Evolutionary conservation across 805 yeast genomes (phyloP).

Genomic region (Schwanniomyces occidentalis): DNA sequence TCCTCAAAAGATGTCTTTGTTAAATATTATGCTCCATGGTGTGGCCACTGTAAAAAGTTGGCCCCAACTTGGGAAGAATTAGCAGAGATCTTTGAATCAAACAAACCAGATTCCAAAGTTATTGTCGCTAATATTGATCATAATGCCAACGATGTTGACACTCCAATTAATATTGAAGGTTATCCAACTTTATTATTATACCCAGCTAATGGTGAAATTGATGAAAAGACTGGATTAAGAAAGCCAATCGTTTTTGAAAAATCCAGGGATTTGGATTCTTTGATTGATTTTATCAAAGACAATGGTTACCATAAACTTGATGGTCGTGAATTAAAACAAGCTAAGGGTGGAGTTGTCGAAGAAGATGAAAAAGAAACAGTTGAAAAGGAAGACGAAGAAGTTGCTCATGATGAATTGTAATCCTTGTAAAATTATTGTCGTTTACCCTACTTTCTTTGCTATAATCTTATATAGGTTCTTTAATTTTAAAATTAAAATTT

Average conservation of each 20-base stretch:
- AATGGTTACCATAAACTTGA: slow-evolving; percentile 66
- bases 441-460: too few species aligned
- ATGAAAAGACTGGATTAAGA: slow-evolving; percentile 44
- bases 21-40: slow-evolving; percentile 96
- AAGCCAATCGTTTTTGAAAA: slow-evolving; percentile 63
- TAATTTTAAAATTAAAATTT: too few species aligned
- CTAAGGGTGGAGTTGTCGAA: slow-evolving; percentile 27
- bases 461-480: too few species aligned
- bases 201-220: slow-evolving; percentile 66
- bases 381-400: slow-evolving; percentile 15
- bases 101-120: slow-evolving; percentile 52
- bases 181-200: slow-evolving; percentile 90
- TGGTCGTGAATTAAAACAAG: slow-evolving; percentile 33
- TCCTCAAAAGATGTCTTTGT: slow-evolving; percentile 70
- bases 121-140: slow-evolving; percentile 86
- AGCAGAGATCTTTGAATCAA: slow-evolving; percentile 63
- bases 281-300: slow-evolving; percentile 70
- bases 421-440: too few species aligned
- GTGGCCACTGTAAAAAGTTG: slow-evolving; percentile 92
- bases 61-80: slow-evolving; percentile 89
- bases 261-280: slow-evolving; percentile 69
- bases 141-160: slow-evolving; percentile 83
- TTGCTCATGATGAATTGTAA: slow-evolving; percentile 43
- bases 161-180: slow-evolving; percentile 65
- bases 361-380: slow-evolving; percentile 22